Evolutionary conservation across 805 yeast genomes (phyloP), one percentile per base, ranked within the genome.

Genomic region (Starmerella scarabaei): DNA sequence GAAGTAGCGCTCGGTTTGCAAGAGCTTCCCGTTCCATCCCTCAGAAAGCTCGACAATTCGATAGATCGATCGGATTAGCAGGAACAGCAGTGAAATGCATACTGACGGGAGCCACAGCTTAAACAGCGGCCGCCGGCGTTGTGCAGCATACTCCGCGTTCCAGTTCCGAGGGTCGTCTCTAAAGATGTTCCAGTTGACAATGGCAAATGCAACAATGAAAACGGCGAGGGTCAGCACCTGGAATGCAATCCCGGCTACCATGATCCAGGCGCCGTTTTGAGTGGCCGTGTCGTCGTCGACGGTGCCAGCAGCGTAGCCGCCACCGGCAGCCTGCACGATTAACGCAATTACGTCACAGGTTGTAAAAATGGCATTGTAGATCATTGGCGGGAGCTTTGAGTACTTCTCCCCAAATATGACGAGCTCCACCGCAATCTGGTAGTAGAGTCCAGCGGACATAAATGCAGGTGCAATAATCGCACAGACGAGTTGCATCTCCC

Each of bases 401-500:
- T 60, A 75, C 15, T 61, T 53, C 41, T 64, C 61, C 2, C 83
- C 83, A 52, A 73, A 75, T 1, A 81, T 58, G 41, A 77, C 73
- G 35, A 76, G 64, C 36, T 79, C 50, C 57, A 81, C 79, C 5
- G 80, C 84, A 47, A 84, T 60, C 39, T 75, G 64, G 48, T 69
- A 78, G 60, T 84, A 85, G 3, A 84, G 65, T 1, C 88, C 94
- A 3, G 80, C 94, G 81, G 81, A 79, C 33, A 80, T 64, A 56
- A 84, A 79, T 17, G 82, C 83, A 0, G 94, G 94, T 0, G 83
- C 88, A 35, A 84, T 59, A 0, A 88, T 81, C 41, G 83, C 61
- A 51, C 77, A 66, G 40, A 76, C 69, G 47, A 78, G 69, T 57
- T 84, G 93, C 51, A 76, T 59, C 32, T 79, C 53, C 53, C 67